A percentile compares a stretch with the other conserved stretches of the same genome.
phyloP scores from a whole-genome alignment of 2,329 filamentous ascomycete genomes.

The Fusarium metavorans region DNA sequence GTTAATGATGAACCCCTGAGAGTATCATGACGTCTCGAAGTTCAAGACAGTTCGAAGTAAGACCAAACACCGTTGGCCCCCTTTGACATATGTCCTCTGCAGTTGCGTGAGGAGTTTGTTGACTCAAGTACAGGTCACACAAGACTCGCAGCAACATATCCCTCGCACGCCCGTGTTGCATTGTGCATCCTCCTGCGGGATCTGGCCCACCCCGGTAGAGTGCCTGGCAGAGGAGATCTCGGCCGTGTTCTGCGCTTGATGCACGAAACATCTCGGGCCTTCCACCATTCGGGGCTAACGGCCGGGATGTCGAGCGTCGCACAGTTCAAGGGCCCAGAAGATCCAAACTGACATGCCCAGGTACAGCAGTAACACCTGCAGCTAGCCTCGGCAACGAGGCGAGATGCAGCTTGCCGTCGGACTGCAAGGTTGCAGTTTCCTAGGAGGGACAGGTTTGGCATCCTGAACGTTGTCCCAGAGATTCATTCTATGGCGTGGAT shows the following conservation, averaged over 20 bases:
- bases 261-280: slow-evolving; percentile 15
- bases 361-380: slow-evolving; percentile 28
- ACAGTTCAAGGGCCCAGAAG: slow-evolving; percentile 3
- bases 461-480: neutral
- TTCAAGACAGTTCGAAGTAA: slow-evolving; percentile 9
- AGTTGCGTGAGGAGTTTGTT: neutral
- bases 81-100: neutral
- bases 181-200: slow-evolving; percentile 21
- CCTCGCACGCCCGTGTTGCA: slow-evolving; percentile 10
- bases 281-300: slow-evolving; percentile 23
- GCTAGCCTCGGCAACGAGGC: slow-evolving; percentile 34
- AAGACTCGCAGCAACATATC: neutral
- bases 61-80: neutral
- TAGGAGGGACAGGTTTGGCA: neutral
- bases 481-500: neutral
- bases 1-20: slow-evolving; percentile 4
- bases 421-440: slow-evolving; percentile 1
- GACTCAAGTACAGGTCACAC: neutral
- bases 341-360: slow-evolving; percentile 8
- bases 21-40: neutral
- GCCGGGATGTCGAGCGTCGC: slow-evolving; percentile 16
- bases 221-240: slow-evolving; percentile 18
- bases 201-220: slow-evolving; percentile 13
- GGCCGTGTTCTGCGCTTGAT: slow-evolving; percentile 10
- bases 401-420: slow-evolving; percentile 33